Evolutionary conservation across 1,139 yeast species (phyloP), one percentile per base, ranked within the genome.

Genomic region (Arxiozyma slooffiae): DNA sequence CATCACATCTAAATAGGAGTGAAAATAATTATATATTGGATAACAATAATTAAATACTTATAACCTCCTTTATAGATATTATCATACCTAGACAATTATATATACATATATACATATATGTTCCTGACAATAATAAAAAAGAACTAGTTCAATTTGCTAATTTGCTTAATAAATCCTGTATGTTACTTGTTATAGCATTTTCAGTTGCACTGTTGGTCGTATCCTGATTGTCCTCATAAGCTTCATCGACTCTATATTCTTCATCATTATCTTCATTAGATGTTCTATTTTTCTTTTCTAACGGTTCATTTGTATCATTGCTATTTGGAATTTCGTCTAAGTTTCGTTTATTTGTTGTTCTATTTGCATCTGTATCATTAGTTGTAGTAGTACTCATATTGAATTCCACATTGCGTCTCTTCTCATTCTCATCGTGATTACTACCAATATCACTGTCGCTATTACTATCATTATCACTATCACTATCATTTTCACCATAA

Each of bases 91-190:
- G 7, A 8, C 21, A 8, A 14, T 21, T 14, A 7, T n/a, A 20
- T 22, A 34, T 17, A 11, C 21, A 30, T 20, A 24, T 45, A 38
- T 6, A 26, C 36, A 44, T 44, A 43, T 41, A 41, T 18, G 20
- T 24, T 16, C 24, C 23, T 23, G 18, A 24, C 41, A 20, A 16
- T 20, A 11, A 21, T 8, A 18, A 39, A 39, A 14, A 21, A 16
- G 17, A 39, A n/a, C 17, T 40, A 21, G 50, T 52, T 55, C 50
- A 65, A 50, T 56, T 63, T 14, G 69, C 68, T 38, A 65, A 53
- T 51, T 61, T 65, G 53, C 69, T 65, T 50, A 65, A 53, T 41
- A 65, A 50, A 49, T 65, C 69, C 46, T 65, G 69, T 41, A 65
- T 64, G 50, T 60, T 64, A 4, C 68, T 63, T 2, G 67, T 62